Base-by-base conservation (phyloP, 169 alveolate genomes). In the Cryptosporidium sp. region DNA sequence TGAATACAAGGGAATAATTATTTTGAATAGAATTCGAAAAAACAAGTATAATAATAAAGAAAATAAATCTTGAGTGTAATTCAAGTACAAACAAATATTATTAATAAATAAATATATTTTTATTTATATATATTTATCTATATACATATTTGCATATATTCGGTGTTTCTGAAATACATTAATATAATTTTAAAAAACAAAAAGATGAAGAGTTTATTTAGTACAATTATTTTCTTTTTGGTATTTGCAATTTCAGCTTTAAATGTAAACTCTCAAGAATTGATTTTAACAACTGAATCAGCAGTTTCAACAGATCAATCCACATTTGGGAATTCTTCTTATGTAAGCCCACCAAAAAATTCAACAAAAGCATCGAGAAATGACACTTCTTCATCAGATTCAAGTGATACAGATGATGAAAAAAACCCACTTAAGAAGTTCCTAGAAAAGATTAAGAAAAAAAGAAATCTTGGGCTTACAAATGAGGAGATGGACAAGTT, bases 271-370 rank as follows among this genome's bases (percentile, higher is more conserved):
- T 56, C 65, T 23, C 65, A 56, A 23, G 65, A 56, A 23, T 8
- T 56, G 16, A 56, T 56, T 23, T n/a, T 21, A n/a, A 69, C 60
- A 14, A 70, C 65, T 10, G 44, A 7, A 48, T 6, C 39, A 1
- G 1, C 69, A 16, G n/a, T 2, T 51, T 33, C 2, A n/a, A 51
- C 39, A 33, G 65, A 7, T 4, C 33, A 29, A 23, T 7, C 23
- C 33, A 56, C 8, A 33, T 3, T 18, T 23, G 14, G 16, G 53
- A 53, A 44, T 35, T 26, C n/a, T 23, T 73, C 86, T 3, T 73
- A 21, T 73, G 86, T 73, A 3, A 3, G 53, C 16, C 86, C 86
- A 52, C 86, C 86, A 31, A 18, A 4, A 58, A 73, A 65, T 14
- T 65, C 68, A 56, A 31, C 23, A n/a, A 29, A 56, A 23, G 6